These are phyloP conservation scores for Colletotrichum sansevieriae DNA, from an alignment of 2,329 filamentous ascomycete genomes.

Conservation along the genomic window DNA sequence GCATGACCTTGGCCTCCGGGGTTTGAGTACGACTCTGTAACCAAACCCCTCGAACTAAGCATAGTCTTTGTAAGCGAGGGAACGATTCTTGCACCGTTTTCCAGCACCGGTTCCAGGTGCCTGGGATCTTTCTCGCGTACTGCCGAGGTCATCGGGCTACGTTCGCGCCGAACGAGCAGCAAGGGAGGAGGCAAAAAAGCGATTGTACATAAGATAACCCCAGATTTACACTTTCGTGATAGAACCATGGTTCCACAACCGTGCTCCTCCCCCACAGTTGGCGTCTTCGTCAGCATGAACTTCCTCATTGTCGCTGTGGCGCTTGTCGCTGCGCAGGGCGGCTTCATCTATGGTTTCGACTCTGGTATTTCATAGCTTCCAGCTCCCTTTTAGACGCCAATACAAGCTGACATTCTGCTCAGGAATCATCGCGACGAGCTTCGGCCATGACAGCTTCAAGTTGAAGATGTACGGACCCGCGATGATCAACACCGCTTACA, in stretches of 20 bases:
- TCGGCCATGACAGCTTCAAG: slow-evolving; percentile 50
- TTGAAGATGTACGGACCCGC: slow-evolving; percentile 49
- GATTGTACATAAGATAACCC: background rate
- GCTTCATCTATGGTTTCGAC: slow-evolving; percentile 43
- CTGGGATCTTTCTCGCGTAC: background rate
- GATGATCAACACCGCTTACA: slow-evolving; percentile 45
- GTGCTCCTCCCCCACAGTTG: background rate
- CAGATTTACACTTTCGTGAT: slow-evolving; percentile 17
- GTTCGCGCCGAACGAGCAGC: background rate
- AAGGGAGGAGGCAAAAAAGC: background rate
- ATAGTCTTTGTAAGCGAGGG: background rate
- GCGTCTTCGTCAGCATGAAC: background rate
- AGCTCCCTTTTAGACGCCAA: background rate
- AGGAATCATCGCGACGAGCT: slow-evolving; percentile 51
- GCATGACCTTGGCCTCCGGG: background rate
- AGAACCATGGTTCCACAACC: background rate
- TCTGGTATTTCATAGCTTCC: slow-evolving; percentile 20
- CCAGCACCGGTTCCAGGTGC: background rate
- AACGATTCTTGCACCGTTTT: slow-evolving; percentile 1
- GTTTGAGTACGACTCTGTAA: background rate
- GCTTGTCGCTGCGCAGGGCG: slow-evolving; percentile 44
- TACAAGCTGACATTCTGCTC: slow-evolving; percentile 31
- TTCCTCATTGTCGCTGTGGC: slow-evolving; percentile 43
- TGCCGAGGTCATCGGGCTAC: slow-evolving; percentile 8
- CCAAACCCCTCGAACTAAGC: background rate